These are phyloP conservation scores for barley (Hordeum vulgare) DNA, from an alignment of 176 grass and related monocot genomes.

Conservation along the genomic window MorexV3_pseudomolecules_assembly NC_058521.1:601482676-601483175, in stretches of 20 bases:
- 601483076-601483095: neutral
- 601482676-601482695: neutral
- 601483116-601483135: neutral
- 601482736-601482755: neutral
- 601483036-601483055: neutral
- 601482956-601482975: neutral
- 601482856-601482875: neutral
- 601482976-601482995: neutral
- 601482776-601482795: neutral
- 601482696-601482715: neutral
- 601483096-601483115: neutral
- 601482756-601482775: neutral
- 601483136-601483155: neutral
- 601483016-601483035: neutral
- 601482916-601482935: neutral
- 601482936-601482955: neutral
- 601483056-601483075: neutral
- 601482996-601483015: neutral
- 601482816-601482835: neutral
- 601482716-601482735: neutral
- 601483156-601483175: neutral
- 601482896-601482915: neutral
- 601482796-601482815: neutral
- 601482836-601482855: neutral
- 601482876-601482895: neutral